These are phyloP conservation scores for Calcarisporium arbuscula DNA, from an alignment of 2,329 filamentous ascomycete genomes.

Conservation along the genomic window DNA sequence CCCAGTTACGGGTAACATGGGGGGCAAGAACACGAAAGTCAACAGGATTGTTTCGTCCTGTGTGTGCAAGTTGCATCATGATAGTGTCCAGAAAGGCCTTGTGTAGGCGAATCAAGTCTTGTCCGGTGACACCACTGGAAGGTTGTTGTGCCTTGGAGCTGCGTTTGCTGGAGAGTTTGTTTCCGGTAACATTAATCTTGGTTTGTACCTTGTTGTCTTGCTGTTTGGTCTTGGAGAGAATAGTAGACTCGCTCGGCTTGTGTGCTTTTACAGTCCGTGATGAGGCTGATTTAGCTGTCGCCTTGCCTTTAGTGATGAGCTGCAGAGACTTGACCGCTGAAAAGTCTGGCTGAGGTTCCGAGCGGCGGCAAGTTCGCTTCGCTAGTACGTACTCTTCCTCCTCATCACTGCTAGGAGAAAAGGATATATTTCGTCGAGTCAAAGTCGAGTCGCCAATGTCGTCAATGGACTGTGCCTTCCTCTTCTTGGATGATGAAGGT, in stretches of 20 bases:
- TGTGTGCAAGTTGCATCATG: constrained; percentile 63
- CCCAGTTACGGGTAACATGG: constrained; percentile 62
- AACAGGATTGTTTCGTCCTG: constrained; percentile 54
- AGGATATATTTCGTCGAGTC: constrained; percentile 23
- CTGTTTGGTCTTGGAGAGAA: constrained; percentile 23
- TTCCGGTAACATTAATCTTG: constrained; percentile 27
- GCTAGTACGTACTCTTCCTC: constrained; percentile 6
- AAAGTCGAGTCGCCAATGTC: constrained; percentile 18
- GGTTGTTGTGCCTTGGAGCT: constrained; percentile 26
- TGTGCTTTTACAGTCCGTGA: constrained; percentile 22
- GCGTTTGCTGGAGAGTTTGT: not conserved
- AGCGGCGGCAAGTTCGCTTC: constrained; percentile 23
- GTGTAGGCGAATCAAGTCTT: constrained; percentile 60
- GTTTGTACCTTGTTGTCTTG: constrained; percentile 23
- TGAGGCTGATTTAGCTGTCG: constrained; percentile 20
- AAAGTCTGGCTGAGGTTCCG: constrained; percentile 13
- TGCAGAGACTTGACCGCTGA: constrained; percentile 3
- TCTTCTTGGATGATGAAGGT: constrained; percentile 26
- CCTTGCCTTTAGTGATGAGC: constrained; percentile 22
- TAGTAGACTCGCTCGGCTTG: constrained; percentile 23
- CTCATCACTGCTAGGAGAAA: constrained; percentile 27
- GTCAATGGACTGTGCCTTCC: constrained; percentile 25
- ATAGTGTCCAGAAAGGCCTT: constrained; percentile 62
- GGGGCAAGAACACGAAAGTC: constrained; percentile 57
- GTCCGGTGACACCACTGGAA: constrained; percentile 9